Evolutionary conservation across 2,329 filamentous ascomycete species (phyloP), one percentile per base, ranked within the genome.

Genomic region (Chaetomiaceae sp.): DNA sequence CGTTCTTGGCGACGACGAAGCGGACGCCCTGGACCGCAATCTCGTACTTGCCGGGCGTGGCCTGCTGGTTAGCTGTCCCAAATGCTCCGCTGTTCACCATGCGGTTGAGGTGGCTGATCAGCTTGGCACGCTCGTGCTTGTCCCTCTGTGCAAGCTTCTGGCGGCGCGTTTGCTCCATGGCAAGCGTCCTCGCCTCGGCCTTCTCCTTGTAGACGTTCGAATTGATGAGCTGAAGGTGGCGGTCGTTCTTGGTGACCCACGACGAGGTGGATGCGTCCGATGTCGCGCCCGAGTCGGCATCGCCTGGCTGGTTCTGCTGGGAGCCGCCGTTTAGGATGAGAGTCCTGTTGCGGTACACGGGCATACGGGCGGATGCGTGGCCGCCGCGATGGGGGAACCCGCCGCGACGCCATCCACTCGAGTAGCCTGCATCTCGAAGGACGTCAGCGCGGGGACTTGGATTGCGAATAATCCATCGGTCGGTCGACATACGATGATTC

Each of bases 191-290:
- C 27, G 80, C 80, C 65, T 88, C 81, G 11, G 79, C 77, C 56
- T 89, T 84, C 67, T 89, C 86, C 59, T 91, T 84, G 67, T 87
- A 94, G 1, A 92, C 81, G 15, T 82, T 81, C 19, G 85, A 82
- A 66, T 92, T 95, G 70, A 95, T 94, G 37, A 95, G 74, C 68
- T 95, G 89, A 66, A 88, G 81, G 66, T 91, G 88, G 46, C 87
- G 85, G 67, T 88, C 88, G 46, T 77, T 85, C 66, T 85, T 88
- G 6, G 84, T 81, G 38, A 94, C 80, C 83, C 87, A 92, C 3
- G 81, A 69, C 17, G 66, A 59, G 36, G 65, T 69, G 2, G 70
- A 68, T 3, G 71, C 64, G 29, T 71, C 69, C 8, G 69, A 66
- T 9, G 69, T 53, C 8, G 69, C 64, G 59, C 60, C 51, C 59